Percentiles rank a stretch among this genome's conserved stretches.
phyloP scores from a whole-genome alignment of 495 filamentous ascomycete genomes.

The Hypomontagnella monticulosa region DNA sequence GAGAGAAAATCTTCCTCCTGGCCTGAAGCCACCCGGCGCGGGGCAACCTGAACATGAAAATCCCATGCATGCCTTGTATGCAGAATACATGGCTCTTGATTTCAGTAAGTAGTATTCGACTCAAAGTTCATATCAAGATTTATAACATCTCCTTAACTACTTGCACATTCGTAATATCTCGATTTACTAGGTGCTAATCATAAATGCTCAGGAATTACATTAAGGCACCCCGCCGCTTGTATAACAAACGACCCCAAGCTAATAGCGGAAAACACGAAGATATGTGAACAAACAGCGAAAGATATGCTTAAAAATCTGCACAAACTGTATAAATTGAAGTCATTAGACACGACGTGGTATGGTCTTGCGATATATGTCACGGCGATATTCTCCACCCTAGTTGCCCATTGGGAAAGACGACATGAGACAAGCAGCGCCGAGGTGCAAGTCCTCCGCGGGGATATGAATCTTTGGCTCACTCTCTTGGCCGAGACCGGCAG shows the following conservation, averaged over 20 bases:
- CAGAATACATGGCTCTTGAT: constrained; percentile 57
- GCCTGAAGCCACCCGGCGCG: constrained; percentile 52
- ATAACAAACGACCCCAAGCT: constrained; percentile 67
- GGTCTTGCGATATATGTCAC: constrained; percentile 74
- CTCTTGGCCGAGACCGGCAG: constrained; percentile 72
- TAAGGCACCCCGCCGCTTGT: constrained; percentile 79
- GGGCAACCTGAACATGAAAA: constrained; percentile 61
- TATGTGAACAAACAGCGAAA: constrained; percentile 72
- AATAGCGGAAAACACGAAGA: constrained; percentile 70
- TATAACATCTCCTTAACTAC: neutral
- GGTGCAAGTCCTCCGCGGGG: constrained; percentile 63
- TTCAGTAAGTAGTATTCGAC: constrained; percentile 42
- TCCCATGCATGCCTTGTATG: constrained; percentile 62
- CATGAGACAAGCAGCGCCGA: constrained; percentile 64
- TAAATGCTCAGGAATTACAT: constrained; percentile 43
- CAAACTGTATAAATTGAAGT: constrained; percentile 67
- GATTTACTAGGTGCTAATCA: constrained; percentile 10
- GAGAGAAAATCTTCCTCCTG: constrained; percentile 65
- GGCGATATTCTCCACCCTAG: constrained; percentile 76
- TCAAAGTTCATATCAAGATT: constrained; percentile 43
- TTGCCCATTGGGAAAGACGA: constrained; percentile 72
- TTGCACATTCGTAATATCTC: neutral
- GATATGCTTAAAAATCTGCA: constrained; percentile 69
- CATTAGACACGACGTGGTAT: constrained; percentile 86
- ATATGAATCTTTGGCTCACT: constrained; percentile 75